Evolutionary conservation across 2,329 filamentous ascomycete genomes (phyloP).

Genomic region (Parastagonospora nodorum): DNA sequence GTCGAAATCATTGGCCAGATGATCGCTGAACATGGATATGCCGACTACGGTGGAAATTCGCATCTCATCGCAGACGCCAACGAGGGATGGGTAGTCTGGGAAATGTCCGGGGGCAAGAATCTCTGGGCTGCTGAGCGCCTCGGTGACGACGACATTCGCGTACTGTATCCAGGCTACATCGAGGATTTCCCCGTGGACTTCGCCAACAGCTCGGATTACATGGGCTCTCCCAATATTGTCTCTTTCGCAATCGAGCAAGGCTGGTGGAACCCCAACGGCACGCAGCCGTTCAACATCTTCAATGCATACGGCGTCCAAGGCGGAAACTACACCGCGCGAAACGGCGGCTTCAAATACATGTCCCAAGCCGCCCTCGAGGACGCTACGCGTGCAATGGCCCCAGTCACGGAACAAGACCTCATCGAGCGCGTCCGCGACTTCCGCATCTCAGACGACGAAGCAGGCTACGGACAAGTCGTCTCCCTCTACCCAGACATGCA

Average conservation of each 20-base stretch:
- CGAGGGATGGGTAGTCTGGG: conserved; percentile 44
- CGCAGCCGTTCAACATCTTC: conserved; percentile 45
- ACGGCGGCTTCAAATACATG: conserved; percentile 47
- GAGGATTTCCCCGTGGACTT: conserved; percentile 44
- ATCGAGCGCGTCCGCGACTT: conserved; percentile 48
- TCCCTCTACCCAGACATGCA: conserved; percentile 31
- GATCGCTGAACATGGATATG: conserved; percentile 49
- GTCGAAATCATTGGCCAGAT: conserved; percentile 50
- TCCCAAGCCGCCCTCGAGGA: conserved; percentile 43
- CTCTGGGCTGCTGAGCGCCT: conserved; percentile 45
- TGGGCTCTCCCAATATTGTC: conserved; percentile 42
- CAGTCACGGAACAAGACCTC: conserved; percentile 57
- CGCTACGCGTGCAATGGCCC: conserved; percentile 49
- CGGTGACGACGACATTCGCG: conserved; percentile 36
- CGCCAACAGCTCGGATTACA: conserved; percentile 34
- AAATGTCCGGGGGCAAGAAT: conserved; percentile 41
- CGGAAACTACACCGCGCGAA: conserved; percentile 33
- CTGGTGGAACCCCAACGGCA: conserved; percentile 40
- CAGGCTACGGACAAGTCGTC: conserved; percentile 45
- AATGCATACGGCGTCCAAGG: conserved; percentile 40
- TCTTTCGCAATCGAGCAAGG: conserved; percentile 43
- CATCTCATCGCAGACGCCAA: conserved; percentile 50
- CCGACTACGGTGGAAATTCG: conserved; percentile 51
- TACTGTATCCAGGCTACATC: conserved; percentile 45
- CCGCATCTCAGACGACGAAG: conserved; percentile 43